Evolutionary conservation across 257 asterid species (phyloP).

Genomic region (Solanum arcanum): DNA sequence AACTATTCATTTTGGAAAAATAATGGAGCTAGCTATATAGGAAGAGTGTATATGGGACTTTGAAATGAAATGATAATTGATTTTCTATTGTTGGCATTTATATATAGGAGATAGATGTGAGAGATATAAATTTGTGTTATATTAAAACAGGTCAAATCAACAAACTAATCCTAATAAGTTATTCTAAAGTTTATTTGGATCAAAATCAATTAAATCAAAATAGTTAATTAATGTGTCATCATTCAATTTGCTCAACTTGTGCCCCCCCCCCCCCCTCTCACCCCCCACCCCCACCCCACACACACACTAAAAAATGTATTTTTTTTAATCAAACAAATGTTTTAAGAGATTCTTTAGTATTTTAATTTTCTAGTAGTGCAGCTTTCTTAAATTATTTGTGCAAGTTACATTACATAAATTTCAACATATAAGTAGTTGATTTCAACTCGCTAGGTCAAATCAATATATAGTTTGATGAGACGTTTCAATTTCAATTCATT

Average conservation of each 20-base stretch:
- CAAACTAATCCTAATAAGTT: neutral
- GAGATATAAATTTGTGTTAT: neutral
- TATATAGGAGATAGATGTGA: neutral
- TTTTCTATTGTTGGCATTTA: neutral
- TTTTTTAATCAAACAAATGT: neutral
- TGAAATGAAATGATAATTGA: neutral
- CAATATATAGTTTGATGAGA: neutral
- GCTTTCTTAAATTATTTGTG: neutral
- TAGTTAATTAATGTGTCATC: neutral
- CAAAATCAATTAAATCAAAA: neutral
- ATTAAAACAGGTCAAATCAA: neutral
- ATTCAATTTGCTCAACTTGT: neutral
- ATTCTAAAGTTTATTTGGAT: neutral
- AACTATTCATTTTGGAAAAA: constrained; percentile 7
- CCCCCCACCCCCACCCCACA: no score
- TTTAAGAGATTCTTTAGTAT: neutral
- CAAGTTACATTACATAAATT: neutral
- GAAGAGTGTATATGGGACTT: neutral
- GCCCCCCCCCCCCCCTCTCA: no score
- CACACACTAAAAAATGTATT: no score
- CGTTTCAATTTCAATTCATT: neutral
- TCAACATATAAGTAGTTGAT: neutral
- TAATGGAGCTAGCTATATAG: neutral
- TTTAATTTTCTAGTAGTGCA: neutral
- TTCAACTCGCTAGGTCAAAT: neutral